Percentiles rank a stretch among this genome's conserved stretches.
Evolutionary conservation across 768 basidiomycete species (phyloP).

Genomic region (Tylopilus sp.): DNA sequence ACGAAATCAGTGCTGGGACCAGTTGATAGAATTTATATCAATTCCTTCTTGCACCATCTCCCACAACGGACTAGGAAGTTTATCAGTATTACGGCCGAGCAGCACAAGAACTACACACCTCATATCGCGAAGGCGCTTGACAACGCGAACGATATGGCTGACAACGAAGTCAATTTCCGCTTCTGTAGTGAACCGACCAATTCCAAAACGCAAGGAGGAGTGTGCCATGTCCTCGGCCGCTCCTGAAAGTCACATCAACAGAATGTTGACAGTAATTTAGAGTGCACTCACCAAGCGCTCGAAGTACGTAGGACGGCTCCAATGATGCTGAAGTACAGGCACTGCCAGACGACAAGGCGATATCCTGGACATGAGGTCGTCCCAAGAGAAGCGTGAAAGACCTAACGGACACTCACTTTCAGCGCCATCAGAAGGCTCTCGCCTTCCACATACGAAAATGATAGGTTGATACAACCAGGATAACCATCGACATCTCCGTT

Average conservation of each 20-base stretch:
- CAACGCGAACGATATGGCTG: slow-evolving; percentile 81
- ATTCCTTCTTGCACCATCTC: slow-evolving; percentile 99
- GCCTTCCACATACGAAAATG: slow-evolving; percentile 95
- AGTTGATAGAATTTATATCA: slow-evolving; percentile 91
- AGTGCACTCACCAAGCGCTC: slow-evolving; percentile 71
- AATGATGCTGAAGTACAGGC: slow-evolving; percentile 98
- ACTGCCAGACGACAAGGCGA: slow-evolving; percentile 95
- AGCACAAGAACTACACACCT: slow-evolving; percentile 47
- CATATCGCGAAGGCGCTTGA: slow-evolving; percentile 89
- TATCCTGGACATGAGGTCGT: slow-evolving; percentile 53
- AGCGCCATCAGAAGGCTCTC: slow-evolving; percentile 97
- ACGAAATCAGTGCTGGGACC: slow-evolving; percentile 61
- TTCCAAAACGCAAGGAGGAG: slow-evolving; percentile 94
- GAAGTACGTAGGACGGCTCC: slow-evolving; percentile 96
- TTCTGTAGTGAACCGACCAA: slow-evolving; percentile 97
- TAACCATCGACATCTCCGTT: slow-evolving; percentile 93
- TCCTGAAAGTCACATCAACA: slow-evolving; percentile 38
- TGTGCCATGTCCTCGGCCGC: slow-evolving; percentile 99
- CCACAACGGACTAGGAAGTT: slow-evolving; percentile 75
- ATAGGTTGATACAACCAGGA: slow-evolving; percentile 93
- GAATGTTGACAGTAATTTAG: not conserved
- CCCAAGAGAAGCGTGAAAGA: slow-evolving; percentile 2
- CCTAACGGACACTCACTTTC: slow-evolving; percentile 53
- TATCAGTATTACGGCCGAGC: slow-evolving; percentile 7
- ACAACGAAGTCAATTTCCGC: slow-evolving; percentile 95